Base-by-base conservation (phyloP, 495 filamentous ascomycete species). In the Cercophora scortea region DNA sequence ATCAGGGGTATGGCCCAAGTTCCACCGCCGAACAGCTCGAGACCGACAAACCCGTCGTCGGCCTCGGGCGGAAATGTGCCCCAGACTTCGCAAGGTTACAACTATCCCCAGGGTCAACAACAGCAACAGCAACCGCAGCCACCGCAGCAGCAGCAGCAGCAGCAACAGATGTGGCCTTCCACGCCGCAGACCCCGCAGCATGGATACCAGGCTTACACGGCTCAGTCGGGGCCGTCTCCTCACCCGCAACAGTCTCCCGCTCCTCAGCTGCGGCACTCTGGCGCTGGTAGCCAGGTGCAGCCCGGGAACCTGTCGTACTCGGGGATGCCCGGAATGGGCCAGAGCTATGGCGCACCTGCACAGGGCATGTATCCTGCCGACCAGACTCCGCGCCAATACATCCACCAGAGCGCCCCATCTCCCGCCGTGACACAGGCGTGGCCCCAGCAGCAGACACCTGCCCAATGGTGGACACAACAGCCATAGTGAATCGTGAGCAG, bases 251-350 rank as follows among this genome's bases (percentile, higher is more conserved):
- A 83, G 34, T 80, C 82, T 36, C 78, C 75, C 7, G 75, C 79
- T 32, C 77, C 81, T 25, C 83, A 83, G 53, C 71, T 84, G 13
- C 83, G 80, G 32, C 85, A 85, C 69, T 79, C 70, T 55, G 74
- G 63, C 67, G 77, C 57, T 55, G 79, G 66, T 45, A 73, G 80
- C 40, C 83, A 85, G 63, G 78, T 85, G 62, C 79, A 83, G 57
- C 73, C 78, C 48, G 74, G 68, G 53, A 70, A 58, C 58, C 70
- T 83, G 64, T 76, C 77, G 50, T 84, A 83, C 52, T 69, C 79
- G 18, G 72, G 75, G 5, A 83, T 86, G 76, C 80, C 78, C 43
- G 72, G 75, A 38, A 73, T 86, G 65, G 61, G 72, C 16, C 78
- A 82, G 64, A 72, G 73, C 43, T 76, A 77, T 53, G 62, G 71